Percentiles rank a stretch among this genome's conserved stretches.
Evolutionary conservation across 208 protist species (phyloP).

Genomic region (Trichomonas vaginalis): DNA sequence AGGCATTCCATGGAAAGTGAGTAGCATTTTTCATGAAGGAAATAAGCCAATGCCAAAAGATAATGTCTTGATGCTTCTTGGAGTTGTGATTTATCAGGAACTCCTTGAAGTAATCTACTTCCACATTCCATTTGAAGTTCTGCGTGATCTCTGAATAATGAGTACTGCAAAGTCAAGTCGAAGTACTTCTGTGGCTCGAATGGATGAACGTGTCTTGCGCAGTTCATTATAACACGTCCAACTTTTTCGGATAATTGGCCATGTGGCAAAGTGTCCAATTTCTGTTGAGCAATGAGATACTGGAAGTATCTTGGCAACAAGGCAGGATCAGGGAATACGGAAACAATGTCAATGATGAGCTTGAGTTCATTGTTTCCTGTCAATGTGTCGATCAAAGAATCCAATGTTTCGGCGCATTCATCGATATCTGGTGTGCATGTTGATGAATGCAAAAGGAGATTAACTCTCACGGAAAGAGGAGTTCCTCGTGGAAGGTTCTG

Average conservation of each 20-base stretch:
- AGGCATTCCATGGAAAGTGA: neutral
- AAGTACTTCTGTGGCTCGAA: neutral
- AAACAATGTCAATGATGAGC: neutral
- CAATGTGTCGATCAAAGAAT: neutral
- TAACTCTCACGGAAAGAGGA: neutral
- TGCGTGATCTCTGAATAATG: neutral
- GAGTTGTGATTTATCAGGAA: neutral
- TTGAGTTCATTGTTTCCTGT: neutral
- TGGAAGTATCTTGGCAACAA: neutral
- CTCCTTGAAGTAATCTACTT: neutral
- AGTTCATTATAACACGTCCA: neutral
- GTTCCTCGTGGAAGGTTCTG: neutral
- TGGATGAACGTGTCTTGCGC: neutral
- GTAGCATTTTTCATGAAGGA: constrained; percentile 3
- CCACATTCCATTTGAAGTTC: neutral
- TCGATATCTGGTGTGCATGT: neutral
- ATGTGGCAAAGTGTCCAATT: neutral
- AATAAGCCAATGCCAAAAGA: neutral
- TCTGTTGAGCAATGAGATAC: neutral
- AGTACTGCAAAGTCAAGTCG: neutral
- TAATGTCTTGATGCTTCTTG: neutral
- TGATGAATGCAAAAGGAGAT: neutral
- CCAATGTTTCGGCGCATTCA: neutral
- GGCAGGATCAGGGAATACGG: neutral
- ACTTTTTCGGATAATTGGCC: neutral